Base-by-base conservation (phyloP, 306 rosid species). In the Oxytropis ochrocephala region DNA sequence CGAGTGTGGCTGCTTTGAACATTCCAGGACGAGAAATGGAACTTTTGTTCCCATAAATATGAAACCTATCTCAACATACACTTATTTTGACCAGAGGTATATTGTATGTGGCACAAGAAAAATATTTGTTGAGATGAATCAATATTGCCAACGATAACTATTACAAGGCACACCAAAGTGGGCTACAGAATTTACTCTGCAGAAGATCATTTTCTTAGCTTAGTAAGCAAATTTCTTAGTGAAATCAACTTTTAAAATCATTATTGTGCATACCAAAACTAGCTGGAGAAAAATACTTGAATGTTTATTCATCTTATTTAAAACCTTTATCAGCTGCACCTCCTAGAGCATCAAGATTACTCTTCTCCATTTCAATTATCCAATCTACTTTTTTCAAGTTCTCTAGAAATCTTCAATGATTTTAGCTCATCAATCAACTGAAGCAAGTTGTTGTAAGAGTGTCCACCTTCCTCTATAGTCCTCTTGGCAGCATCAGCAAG, bases 381-480 rank as follows among this genome's bases (percentile, higher is more conserved):
- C 48, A 59, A 29, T 19, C 5, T 47, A 11, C 2, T 65, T 54
- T 65, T 38, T 4, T 29, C 7, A 65, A 18, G 41, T 74, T 24
- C 60, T 55, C 13, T 75, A 12, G 73, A 17, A 32, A 11, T 36
- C 61, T 75, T 75, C 51, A 65, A 46, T 55, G 67, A 75, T 33
- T 65, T 74, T 4, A 75, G 67, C 33, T 55, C 79, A 54, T 65
- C 73, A 2, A 65, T 42, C 67, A 75, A 55, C 33, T 55, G 60
- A 13, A 65, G 19, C 52, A 65, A 65, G 32, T 65, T 65, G 13
- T 65, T 65, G 44, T 21, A 46, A 57, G 79, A 66, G 0, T 44
- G 0, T 2, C 74, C 67, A 46, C 51, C 67, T 27, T 65, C 60
- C 44, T 66, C 61, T 8, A 35, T 75, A 33, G 44, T 66, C 60